Evolutionary conservation across 2,329 filamentous ascomycete species (phyloP).

Genomic region (Phyllosticta ampelicida): DNA sequence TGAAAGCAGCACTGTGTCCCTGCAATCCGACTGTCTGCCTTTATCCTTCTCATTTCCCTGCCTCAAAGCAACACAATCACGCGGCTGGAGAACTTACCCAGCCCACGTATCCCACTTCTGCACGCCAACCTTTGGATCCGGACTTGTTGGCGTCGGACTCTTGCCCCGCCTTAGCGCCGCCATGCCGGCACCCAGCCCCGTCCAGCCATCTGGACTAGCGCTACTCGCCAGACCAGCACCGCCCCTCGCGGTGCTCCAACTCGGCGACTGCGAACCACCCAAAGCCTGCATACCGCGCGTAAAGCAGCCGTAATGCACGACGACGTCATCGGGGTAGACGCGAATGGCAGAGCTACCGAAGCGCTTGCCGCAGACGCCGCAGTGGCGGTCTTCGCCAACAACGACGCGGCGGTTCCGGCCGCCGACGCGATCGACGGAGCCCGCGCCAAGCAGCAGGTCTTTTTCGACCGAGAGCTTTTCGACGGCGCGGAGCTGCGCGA

Average conservation of each 20-base stretch:
- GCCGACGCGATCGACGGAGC: slow-evolving; percentile 45
- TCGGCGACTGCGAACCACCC: neutral
- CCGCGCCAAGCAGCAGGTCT: slow-evolving; percentile 61
- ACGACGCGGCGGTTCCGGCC: slow-evolving; percentile 60
- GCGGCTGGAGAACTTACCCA: too few relatives aligned
- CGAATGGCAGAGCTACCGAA: slow-evolving; percentile 85
- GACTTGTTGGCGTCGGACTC: neutral
- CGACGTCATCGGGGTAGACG: slow-evolving; percentile 61
- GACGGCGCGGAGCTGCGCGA: slow-evolving; percentile 64
- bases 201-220: neutral
- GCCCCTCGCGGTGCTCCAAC: neutral
- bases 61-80: neutral
- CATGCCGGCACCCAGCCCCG: neutral
- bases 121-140: neutral
- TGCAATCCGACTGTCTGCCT: too few relatives aligned
- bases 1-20: neutral
- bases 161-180: neutral
- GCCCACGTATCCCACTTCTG: neutral
- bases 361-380: slow-evolving; percentile 85
- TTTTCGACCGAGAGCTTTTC: slow-evolving; percentile 70
- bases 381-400: slow-evolving; percentile 79
- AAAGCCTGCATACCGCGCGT: neutral
- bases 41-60: neutral
- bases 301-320: slow-evolving; percentile 40
- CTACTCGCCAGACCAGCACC: neutral